Base-by-base conservation (phyloP, 2,329 filamentous ascomycete species). In the Pseudopyrenochaeta lycopersici region DNA sequence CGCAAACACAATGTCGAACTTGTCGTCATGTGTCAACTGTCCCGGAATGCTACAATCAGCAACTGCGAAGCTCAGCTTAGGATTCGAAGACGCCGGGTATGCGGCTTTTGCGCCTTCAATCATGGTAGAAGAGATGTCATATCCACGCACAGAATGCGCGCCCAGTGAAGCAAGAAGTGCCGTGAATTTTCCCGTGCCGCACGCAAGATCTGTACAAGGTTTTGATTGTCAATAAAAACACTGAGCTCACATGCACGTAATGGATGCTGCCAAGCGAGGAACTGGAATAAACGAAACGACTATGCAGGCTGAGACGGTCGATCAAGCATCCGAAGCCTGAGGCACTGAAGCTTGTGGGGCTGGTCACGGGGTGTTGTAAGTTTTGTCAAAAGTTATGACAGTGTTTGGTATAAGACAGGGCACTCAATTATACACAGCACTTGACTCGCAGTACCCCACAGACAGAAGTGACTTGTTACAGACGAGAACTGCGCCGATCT, bases 111-210 rank as follows among this genome's bases (percentile, higher is more conserved):
- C 69, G 31, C 56, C 60, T 1, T 36, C 39, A 40, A 71, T 59
- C 69, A 72, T 71, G 48, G 59, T 48, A 7, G 50, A 9, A 0
- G 69, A 72, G n/a, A 72, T 71, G 54, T 72, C 69, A 53, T 66
- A 66, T 44, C 60, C 67, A 32, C 54, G 46, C 1, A 65, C 64
- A 17, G 46, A 53, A 23, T 54, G 33, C 7, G 67, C 68, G 45
- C 64, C 64, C 14, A 70, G 66, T 4, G 52, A 46, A 40, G 49
- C 29, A 9, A 71, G 63, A 29, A 71, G 62, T 21, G 57, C 35
- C 3, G 63, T 63, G 51, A 66, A 70, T 63, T 63, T 63, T 14
- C 69, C 68, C 17, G 65, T 68, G 18, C 69, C 68, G 50, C 69
- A 72, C 9, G 67, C 69, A 31, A 72, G 66, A 46, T 72, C 69